Evolutionary conservation across 2,329 filamentous ascomycete species (phyloP), one percentile per base, ranked within the genome.

Genomic region (Pestalotiopsis sp.): DNA sequence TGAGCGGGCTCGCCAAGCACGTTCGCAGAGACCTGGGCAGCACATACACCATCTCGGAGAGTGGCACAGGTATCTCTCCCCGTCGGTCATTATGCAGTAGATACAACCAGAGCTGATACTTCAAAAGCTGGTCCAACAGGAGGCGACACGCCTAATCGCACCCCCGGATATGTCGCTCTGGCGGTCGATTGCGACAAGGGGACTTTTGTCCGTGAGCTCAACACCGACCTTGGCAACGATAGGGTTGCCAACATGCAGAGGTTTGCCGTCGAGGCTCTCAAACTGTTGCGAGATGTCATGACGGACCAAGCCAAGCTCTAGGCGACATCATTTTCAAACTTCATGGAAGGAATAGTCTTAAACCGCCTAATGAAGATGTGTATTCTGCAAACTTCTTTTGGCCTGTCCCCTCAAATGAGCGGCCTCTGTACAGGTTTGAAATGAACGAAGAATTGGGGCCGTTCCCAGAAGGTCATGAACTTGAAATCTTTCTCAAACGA

Each of bases 131-230:
- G 89, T 0, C 89, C 89, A 9, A 89, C 86, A 0, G 87, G 86
- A 13, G 89, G 89, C 0, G 78, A 78, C 36, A 86, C 85, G 59
- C 81, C 79, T 70, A 91, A 90, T 75, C 78, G 89, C 52, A 87
- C 82, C 45, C 89, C 89, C 9, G 89, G 89, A 1, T 91, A 90
- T 81, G 87, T 91, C 36, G 89, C 89, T 17, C 76, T 92, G 49
- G 89, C 89, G n/a, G 86, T 91, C 7, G 84, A 84, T 25, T 83
- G 82, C 14, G 83, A 86, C 20, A 78, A 78, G n/a, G 87, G 84
- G 0, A 85, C 81, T 0, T 82, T 84, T 69, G 86, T 82, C 66
- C 83, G 82, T 67, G 89, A 91, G 76, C 73, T 88, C 36, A 83
- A 87, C 65, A 91, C 89, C 1, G 86, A 84, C 7, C 77, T 85